A percentile compares a stretch with the other conserved stretches of the same genome.
Evolutionary conservation across 208 protist genomes (phyloP).

Genomic region (Acanthamoeba polyphaga): DNA sequence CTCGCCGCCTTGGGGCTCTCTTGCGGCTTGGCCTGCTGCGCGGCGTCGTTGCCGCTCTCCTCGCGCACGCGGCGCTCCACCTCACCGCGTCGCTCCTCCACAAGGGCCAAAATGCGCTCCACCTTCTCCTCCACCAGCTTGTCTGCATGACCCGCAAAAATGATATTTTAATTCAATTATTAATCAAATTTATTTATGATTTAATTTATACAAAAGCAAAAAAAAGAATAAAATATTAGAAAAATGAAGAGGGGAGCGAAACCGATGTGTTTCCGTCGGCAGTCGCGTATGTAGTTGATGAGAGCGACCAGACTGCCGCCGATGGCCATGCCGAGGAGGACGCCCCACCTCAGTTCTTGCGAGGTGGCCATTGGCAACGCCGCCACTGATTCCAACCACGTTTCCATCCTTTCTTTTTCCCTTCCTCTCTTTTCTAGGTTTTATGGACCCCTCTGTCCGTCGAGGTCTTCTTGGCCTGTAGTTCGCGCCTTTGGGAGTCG

Average conservation of each 20-base stretch:
- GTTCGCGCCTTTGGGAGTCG: too few relatives aligned
- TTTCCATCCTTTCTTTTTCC: not conserved
- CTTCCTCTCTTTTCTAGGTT: not conserved
- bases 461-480: not conserved
- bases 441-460: not conserved
- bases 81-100: not conserved
- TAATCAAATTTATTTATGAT: not conserved
- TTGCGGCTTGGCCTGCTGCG: not conserved
- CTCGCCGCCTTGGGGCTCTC: not conserved
- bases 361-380: not conserved
- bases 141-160: not conserved
- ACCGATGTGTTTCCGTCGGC: not conserved
- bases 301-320: constrained; percentile 1
- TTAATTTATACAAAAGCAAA: not conserved
- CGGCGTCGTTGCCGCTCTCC: not conserved
- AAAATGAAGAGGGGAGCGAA: not conserved
- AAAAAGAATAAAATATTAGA: not conserved
- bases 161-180: not conserved
- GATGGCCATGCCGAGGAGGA: not conserved
- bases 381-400: not conserved
- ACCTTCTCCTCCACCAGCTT: constrained; percentile 47
- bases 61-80: not conserved
- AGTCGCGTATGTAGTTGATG: not conserved
- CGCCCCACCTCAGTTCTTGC: not conserved
- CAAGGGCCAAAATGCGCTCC: constrained; percentile 6